A percentile compares a stretch with the other conserved stretches of the same genome.
phyloP scores from a whole-genome alignment of 2,329 filamentous ascomycete species.

The Fusarium kyushuense region DNA sequence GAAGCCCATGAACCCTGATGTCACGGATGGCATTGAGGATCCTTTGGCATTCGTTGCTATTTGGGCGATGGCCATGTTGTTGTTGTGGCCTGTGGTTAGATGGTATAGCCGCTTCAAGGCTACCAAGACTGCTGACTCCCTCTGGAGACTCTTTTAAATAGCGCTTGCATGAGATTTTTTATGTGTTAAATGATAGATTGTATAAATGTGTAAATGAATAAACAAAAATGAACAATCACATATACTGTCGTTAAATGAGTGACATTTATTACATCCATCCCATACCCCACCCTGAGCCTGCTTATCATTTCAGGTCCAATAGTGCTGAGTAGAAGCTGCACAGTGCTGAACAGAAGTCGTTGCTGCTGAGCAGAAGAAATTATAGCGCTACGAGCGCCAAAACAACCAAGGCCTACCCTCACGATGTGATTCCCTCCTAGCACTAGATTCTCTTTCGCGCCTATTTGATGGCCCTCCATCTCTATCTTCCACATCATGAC shows the following conservation, averaged over 20 bases:
- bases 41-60: slow-evolving; percentile 53
- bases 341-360: too few relatives aligned
- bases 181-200: neutral
- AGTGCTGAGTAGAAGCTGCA: too few relatives aligned
- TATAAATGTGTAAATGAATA: neutral
- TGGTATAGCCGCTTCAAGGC: slow-evolving; percentile 60
- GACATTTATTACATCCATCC: neutral
- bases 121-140: slow-evolving; percentile 55
- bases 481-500: neutral
- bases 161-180: neutral
- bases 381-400: neutral
- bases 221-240: neutral
- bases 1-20: slow-evolving; percentile 45
- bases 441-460: neutral
- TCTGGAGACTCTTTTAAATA: slow-evolving; percentile 60
- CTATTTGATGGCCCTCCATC: neutral
- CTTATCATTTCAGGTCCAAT: too few relatives aligned
- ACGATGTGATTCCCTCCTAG: neutral
- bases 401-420: neutral
- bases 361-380: too few relatives aligned
- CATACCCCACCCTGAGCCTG: too few relatives aligned
- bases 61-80: slow-evolving; percentile 53
- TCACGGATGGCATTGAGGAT: slow-evolving; percentile 53
- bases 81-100: slow-evolving; percentile 58
- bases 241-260: neutral